Percentiles rank a stretch among this genome's conserved stretches.
These are phyloP conservation scores for Brassica balearica DNA, from an alignment of 441 rosid genomes.

Conservation along the genomic window DNA sequence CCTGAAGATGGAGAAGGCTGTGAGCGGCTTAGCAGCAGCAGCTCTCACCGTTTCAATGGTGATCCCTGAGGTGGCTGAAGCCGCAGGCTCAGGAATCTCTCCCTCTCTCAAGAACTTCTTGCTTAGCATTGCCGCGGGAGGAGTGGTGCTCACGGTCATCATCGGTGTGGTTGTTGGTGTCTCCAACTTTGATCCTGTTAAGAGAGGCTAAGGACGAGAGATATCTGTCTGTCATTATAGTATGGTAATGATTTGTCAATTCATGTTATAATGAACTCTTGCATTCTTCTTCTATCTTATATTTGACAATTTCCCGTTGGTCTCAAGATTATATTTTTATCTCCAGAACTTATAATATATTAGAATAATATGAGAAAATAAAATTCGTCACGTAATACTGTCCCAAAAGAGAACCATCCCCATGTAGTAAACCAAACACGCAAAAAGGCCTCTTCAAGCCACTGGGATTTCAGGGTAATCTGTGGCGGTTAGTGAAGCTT, in stretches of 20 bases:
- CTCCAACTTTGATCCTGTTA: constrained; percentile 84
- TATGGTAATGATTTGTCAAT: constrained; percentile 9
- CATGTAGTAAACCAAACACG: neutral
- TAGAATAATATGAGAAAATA: neutral
- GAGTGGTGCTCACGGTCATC: constrained; percentile 58
- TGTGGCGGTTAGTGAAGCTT: neutral
- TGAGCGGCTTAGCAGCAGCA: constrained; percentile 65
- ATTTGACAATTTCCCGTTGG: neutral
- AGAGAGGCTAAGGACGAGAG: constrained; percentile 48
- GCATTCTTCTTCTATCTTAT: neutral
- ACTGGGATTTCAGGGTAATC: neutral
- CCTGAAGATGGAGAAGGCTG: constrained; percentile 63
- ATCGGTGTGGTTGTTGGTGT: constrained; percentile 75
- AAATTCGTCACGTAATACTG: neutral
- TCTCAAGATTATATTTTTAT: neutral
- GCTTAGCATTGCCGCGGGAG: constrained; percentile 81
- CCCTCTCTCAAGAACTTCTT: constrained; percentile 89
- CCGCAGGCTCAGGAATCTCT: constrained; percentile 56
- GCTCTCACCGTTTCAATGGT: constrained; percentile 75
- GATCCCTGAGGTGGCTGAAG: constrained; percentile 75
- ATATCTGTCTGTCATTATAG: neutral
- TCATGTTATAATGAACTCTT: constrained; percentile 22
- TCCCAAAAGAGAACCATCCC: neutral
- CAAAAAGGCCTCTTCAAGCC: neutral
- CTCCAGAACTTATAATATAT: neutral